Evolutionary conservation across 371 early-diverging fungal genomes (phyloP).

Genomic region (Rhizopus stolonifer): DNA sequence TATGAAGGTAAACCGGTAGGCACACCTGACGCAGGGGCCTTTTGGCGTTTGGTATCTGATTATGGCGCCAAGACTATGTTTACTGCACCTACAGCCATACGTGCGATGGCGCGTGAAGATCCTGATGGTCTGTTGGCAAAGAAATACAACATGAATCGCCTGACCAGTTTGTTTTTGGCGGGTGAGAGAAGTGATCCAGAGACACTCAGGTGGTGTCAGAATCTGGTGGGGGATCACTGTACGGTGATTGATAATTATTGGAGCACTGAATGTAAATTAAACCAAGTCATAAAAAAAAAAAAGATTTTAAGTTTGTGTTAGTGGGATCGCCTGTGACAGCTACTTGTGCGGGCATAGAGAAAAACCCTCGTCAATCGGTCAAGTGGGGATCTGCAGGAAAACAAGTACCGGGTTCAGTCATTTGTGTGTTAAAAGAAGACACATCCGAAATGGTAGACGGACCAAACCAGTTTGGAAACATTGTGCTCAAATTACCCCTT

Average conservation of each 20-base stretch:
- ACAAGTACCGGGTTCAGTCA: conserved; percentile 76
- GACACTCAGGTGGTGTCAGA: conserved; percentile 68
- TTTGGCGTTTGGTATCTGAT: conserved; percentile 81
- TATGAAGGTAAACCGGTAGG: conserved; percentile 90
- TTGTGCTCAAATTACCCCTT: conserved; percentile 79
- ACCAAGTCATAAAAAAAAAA: not conserved
- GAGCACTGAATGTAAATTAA: conserved; percentile 90
- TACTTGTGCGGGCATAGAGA: conserved; percentile 58
- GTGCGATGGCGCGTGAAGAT: conserved; percentile 84
- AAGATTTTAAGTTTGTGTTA: not conserved
- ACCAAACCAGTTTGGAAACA: conserved; percentile 68
- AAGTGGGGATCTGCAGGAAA: conserved; percentile 69
- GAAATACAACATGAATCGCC: conserved; percentile 56
- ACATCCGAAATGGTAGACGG: conserved; percentile 47
- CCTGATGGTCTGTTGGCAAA: conserved; percentile 58
- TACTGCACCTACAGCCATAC: conserved; percentile 92
- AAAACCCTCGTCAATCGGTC: conserved; percentile 29
- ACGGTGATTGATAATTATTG: conserved; percentile 87
- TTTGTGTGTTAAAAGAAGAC: conserved; percentile 60
- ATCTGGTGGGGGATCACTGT: conserved; percentile 52
- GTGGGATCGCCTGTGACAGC: conserved; percentile 70
- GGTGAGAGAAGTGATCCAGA: conserved; percentile 91
- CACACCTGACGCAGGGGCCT: conserved; percentile 79
- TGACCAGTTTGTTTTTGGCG: conserved; percentile 80
- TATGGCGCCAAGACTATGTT: conserved; percentile 80